Evolutionary conservation across 306 rosid genomes (phyloP).

Genomic region (Castanea sativa): DNA sequence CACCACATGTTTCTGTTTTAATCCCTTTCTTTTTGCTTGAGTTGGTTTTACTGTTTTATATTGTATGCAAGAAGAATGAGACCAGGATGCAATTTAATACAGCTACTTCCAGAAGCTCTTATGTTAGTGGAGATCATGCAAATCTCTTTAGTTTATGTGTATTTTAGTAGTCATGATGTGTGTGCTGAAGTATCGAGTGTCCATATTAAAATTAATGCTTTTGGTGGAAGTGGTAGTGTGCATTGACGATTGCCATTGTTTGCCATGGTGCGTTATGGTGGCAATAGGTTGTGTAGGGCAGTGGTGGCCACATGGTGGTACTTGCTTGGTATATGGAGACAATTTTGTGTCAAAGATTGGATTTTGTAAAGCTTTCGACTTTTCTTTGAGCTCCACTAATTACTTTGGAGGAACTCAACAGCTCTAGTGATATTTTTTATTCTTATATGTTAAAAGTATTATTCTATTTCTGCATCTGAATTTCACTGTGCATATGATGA

Average conservation of each 20-base stretch:
- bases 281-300: neutral
- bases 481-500: neutral
- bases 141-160: too few species aligned
- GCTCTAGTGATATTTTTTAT: too few species aligned
- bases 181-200: neutral
- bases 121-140: too few species aligned
- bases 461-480: too few species aligned
- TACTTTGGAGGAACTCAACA: too few species aligned
- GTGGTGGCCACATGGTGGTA: neutral
- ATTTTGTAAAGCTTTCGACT: neutral
- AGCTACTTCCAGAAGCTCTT: too few species aligned
- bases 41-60: too few species aligned
- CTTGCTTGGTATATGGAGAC: neutral
- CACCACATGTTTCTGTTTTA: neutral
- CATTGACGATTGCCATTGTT: neutral
- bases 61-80: too few species aligned
- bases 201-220: neutral
- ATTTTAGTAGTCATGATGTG: neutral
- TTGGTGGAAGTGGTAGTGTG: neutral
- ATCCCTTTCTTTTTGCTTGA: too few species aligned
- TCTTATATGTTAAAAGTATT: too few species aligned
- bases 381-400: neutral
- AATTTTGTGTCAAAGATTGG: neutral
- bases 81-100: too few species aligned
- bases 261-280: neutral